Evolutionary conservation across 305 asterid species (phyloP), one percentile per base, ranked within the genome.

Genomic region (Solanum hybrid): DNA sequence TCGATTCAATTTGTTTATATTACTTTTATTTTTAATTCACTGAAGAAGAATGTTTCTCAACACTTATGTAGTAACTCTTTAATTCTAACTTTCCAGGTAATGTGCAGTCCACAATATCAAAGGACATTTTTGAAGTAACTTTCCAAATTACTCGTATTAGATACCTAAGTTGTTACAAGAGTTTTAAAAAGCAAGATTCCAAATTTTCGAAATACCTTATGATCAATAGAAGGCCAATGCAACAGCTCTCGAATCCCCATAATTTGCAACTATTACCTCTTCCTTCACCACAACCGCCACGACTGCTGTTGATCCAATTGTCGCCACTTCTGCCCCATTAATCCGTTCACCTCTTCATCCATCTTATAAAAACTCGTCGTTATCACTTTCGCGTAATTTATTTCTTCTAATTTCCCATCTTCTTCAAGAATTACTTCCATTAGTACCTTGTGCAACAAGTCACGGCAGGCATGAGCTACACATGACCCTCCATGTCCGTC

Each of bases 401-500:
- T 69, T 2, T 73, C 79, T 19, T 66, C 15, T 22, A 88, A 32
- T 3, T 3, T 15, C 1, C 32, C 89, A 4, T 42, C 42, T 71
- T 88, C 90, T 22, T 80, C 92, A 19, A 84, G 90, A 77, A 78
- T 29, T 73, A 29, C 90, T 12, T 40, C 51, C 60, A 6, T 92
- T 91, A 95, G 0, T 72, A 95, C 4, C 90, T 88, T 85, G 71
- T 95, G 97, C 93, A 96, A 31, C 86, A 84, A 90, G 90, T 94
- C 94, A 8, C 94, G 78, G 26, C 98, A 96, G 19, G 92, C 93
- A 8, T 89, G 91, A 38, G 97, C 98, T 91, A 95, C 98, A 34
- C 89, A 90, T 78, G 93, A 89, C 75, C 98, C 97, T 2, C 95
- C 98, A 29, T 96, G 97, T 7, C 96, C 97, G 69, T 96, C 95